These are phyloP conservation scores for Cyclotella kingstonii DNA, from an alignment of 108 stramenopile species.

Conservation along the genomic window DNA sequence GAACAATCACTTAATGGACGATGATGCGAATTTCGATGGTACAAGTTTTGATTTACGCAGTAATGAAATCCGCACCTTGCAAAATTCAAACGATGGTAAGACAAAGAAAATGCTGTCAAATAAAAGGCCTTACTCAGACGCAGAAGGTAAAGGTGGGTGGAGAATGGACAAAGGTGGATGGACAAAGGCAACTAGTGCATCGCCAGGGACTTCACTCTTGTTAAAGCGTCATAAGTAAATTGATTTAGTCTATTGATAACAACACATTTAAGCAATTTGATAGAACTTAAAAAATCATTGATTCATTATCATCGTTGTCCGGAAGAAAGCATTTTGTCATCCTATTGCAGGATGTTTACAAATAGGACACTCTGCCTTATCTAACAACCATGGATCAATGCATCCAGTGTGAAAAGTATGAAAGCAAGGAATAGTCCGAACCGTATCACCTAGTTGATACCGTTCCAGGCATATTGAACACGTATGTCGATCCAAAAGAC, in stretches of 20 bases:
- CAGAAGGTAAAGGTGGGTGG: too few relatives aligned
- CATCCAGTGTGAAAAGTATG: constrained; percentile 52
- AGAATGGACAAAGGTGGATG: not conserved
- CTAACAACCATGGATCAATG: constrained; percentile 54
- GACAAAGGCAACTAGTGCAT: not conserved
- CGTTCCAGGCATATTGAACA: constrained; percentile 53
- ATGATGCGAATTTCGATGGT: too few relatives aligned
- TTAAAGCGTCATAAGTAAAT: constrained; percentile 3
- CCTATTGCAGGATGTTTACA: constrained; percentile 59
- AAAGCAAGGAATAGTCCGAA: constrained; percentile 54
- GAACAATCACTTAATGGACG: too few relatives aligned
- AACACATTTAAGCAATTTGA: too few relatives aligned
- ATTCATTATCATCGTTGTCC: too few relatives aligned
- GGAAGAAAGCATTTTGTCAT: not conserved
- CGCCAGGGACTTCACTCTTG: not conserved
- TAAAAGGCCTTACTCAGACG: too few relatives aligned
- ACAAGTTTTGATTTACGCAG: too few relatives aligned
- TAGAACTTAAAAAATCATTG: too few relatives aligned
- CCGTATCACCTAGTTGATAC: constrained; percentile 38
- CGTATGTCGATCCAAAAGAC: not conserved
- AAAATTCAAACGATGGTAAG: not conserved
- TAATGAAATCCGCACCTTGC: too few relatives aligned
- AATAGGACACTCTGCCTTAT: constrained; percentile 51
- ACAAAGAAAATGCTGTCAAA: too few relatives aligned
- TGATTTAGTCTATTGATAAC: not conserved